These are phyloP conservation scores for Botrytis elliptica DNA, from an alignment of 2,329 filamentous ascomycete species.

Conservation along the genomic window DNA sequence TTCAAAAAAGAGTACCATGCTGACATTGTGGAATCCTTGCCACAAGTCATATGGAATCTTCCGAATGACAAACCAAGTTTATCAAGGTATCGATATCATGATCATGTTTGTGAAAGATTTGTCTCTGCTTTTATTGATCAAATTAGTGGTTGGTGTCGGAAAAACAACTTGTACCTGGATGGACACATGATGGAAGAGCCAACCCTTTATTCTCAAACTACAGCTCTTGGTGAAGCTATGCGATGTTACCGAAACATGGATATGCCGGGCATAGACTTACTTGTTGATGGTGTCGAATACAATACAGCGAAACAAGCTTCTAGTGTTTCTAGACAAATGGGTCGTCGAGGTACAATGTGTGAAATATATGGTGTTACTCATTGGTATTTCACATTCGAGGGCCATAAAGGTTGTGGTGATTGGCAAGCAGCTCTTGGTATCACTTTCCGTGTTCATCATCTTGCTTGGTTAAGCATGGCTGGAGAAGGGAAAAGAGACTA, in stretches of 20 bases:
- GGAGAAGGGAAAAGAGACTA: constrained; percentile 40
- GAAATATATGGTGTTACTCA: constrained; percentile 40
- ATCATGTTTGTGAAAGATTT: constrained; percentile 40
- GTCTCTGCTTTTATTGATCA: constrained; percentile 39
- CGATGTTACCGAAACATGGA: constrained; percentile 38
- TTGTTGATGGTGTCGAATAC: constrained; percentile 38
- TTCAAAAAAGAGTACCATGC: constrained; percentile 32
- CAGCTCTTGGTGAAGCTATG: constrained; percentile 40
- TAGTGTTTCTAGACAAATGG: constrained; percentile 39
- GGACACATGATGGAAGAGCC: constrained; percentile 42
- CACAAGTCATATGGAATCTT: constrained; percentile 39
- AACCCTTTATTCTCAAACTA: constrained; percentile 38
- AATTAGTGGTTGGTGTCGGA: constrained; percentile 35
- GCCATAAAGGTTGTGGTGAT: constrained; percentile 40
- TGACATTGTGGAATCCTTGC: constrained; percentile 34
- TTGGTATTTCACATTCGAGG: constrained; percentile 40
- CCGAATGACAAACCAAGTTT: constrained; percentile 33
- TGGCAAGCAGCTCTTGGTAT: constrained; percentile 41
- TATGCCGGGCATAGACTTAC: constrained; percentile 39
- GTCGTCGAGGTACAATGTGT: constrained; percentile 35
- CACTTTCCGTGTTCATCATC: constrained; percentile 39
- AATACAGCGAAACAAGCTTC: constrained; percentile 40
- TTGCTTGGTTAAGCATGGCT: constrained; percentile 40
- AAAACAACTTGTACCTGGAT: constrained; percentile 35
- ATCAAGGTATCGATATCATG: constrained; percentile 37